These are phyloP conservation scores for Cadophora malorum DNA, from an alignment of 2,329 filamentous ascomycete genomes.

Conservation along the genomic window DNA sequence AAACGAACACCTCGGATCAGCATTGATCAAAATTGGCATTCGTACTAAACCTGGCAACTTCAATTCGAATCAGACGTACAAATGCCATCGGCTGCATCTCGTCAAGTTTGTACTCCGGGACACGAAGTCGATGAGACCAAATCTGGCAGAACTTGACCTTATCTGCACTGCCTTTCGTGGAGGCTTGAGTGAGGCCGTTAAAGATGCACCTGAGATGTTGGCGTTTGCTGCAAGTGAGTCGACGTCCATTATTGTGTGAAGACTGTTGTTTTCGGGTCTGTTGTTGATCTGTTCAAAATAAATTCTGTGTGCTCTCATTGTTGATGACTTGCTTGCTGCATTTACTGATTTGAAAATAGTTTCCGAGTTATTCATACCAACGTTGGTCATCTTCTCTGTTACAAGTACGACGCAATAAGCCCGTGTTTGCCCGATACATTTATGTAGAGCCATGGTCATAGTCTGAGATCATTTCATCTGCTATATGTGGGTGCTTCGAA, in stretches of 20 bases:
- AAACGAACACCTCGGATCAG: neutral
- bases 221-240: neutral
- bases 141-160: neutral
- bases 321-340: neutral
- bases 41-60: neutral
- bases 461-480: neutral
- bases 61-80: neutral
- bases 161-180: neutral
- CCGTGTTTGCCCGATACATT: too few relatives aligned
- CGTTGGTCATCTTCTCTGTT: too few relatives aligned
- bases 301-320: neutral
- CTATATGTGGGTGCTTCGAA: neutral
- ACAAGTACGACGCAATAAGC: too few relatives aligned
- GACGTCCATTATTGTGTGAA: neutral
- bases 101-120: neutral
- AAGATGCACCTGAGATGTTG: too few relatives aligned
- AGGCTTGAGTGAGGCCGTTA: neutral
- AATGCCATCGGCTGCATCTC: slow-evolving; percentile 1
- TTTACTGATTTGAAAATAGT: neutral
- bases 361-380: neutral
- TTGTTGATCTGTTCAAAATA: neutral
- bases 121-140: neutral
- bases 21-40: slow-evolving; percentile 1
- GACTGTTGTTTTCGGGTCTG: neutral
- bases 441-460: too few relatives aligned